Evolutionary conservation across 2,329 filamentous ascomycete species (phyloP), one percentile per base, ranked within the genome.

Genomic region (Cadophora sp.): DNA sequence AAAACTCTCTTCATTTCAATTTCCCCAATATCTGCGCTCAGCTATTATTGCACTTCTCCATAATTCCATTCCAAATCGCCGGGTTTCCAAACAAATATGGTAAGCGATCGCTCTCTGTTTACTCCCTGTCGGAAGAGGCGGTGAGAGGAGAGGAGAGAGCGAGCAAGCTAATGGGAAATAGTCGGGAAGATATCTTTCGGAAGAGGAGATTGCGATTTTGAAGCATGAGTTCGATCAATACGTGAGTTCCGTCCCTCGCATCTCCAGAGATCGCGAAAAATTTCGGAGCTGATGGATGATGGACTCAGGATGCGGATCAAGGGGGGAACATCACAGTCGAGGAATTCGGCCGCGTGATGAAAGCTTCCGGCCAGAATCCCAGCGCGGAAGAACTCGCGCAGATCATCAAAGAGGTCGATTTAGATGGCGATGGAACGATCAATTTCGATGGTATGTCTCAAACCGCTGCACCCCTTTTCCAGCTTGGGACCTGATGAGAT

Each of bases 351-450:
- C 75, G 77, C 36, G 78, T 79, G 36, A 78, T 80, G 78, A 70
- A 70, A 43, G 58, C 73, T 72, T 48, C 75, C 71, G 72, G 79
- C 65, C 68, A 75, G 72, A 70, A 72, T 68, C 75, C 75, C 8
- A 74, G 75, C 4, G 65, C 76, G 47, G 79, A 69, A n/a, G 79
- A 80, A 65, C 75, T 80, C n/a, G 71, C 75, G 59, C 74, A 78
- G 68, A 80, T 80, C 51, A 75, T 80, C 62, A 76, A 75, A 47
- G 78, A 80, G 56, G 79, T 80, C 7, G 79, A 80, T 65, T 73
- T 79, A 1, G 78, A 80, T 64, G 78, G 78, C 3, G 78, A 80
- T 62, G 78, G 78, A 65, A 77, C 76, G 2, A 80, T 80, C 66
- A 79, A 79, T 70, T 80, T 80, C 65, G 78, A 80, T 62, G 79